Evolutionary conservation across 306 rosid genomes (phyloP), one percentile per base, ranked within the genome.

Genomic region (apple (Malus domestica)): DNA sequence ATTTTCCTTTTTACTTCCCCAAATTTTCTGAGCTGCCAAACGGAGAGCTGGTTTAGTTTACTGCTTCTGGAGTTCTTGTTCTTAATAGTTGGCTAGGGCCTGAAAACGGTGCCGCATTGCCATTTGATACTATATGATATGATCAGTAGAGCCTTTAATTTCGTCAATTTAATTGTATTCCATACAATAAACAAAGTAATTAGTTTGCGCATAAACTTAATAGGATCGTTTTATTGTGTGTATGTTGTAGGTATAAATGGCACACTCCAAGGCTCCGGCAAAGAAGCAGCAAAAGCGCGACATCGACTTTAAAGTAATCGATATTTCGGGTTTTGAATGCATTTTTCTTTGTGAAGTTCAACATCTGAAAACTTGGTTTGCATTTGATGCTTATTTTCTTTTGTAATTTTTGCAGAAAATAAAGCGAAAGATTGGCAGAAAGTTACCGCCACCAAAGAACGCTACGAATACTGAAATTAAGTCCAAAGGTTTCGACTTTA

Each of bases 391-490:
- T 25, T 45, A 16, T 54, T 30, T 49, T n/a, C 6, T 67, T 72
- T 14, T 66, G 4, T 38, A 19, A 72, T 32, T 75, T 38, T 49
- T 65, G 78, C 86, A 90, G 98, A 94, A 92, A 94, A 87, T 88
- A 63, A 92, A 82, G 86, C 89, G 91, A 12, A 94, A 94, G 89
- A 30, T 94, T 68, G 98, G 98, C 68, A 89, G 82, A 85, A 94
- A 89, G 75, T 78, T 94, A 79, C 95, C 98, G n/a, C 93, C 96
- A 3, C 91, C 97, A 23, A 86, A 92, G 76, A 94, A 92, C 76
- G 71, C 97, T 73, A 94, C 97, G 4, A 85, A 86, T 55, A 90
- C 93, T 35, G 96, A 94, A 76, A 83, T 94, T 72, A 90, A 89
- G 79, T 89, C 91, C 45, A 94, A 92, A 92, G 98, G 95, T 91